A percentile compares a stretch with the other conserved stretches of the same genome.
Evolutionary conservation across 495 filamentous ascomycete genomes (phyloP).

Genomic region (Podospora comata): DNA sequence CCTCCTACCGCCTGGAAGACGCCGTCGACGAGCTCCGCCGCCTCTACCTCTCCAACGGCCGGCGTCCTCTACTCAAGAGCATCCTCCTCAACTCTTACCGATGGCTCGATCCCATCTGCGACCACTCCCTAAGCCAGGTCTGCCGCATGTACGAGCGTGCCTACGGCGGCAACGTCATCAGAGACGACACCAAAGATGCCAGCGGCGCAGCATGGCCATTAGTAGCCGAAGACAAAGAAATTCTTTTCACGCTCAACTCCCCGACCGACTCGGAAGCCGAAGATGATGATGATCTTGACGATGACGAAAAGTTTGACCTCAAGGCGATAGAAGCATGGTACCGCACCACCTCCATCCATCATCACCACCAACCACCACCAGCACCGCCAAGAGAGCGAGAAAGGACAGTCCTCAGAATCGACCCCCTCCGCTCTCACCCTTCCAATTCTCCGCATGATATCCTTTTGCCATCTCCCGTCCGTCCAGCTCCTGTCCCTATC

Average conservation of each 20-base stretch:
- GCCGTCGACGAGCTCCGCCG: slow-evolving; percentile 58
- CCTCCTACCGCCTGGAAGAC: slow-evolving; percentile 54
- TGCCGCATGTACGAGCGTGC: slow-evolving; percentile 56
- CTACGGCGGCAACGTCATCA: slow-evolving; percentile 39
- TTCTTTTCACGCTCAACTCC: slow-evolving; percentile 7
- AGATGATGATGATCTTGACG: slow-evolving; percentile 14
- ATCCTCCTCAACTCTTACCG: slow-evolving; percentile 61
- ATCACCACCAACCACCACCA: not conserved
- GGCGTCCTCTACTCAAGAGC: slow-evolving; percentile 54
- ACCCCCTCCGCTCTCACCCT: slow-evolving; percentile 16
- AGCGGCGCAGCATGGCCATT: not conserved
- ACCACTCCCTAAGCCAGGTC: slow-evolving; percentile 53
- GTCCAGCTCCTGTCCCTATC: not conserved
- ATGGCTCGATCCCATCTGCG: slow-evolving; percentile 52
- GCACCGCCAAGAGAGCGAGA: not conserved
- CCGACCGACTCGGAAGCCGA: slow-evolving; percentile 1
- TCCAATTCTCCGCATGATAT: not conserved
- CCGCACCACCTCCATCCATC: slow-evolving; percentile 24
- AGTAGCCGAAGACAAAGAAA: slow-evolving; percentile 20
- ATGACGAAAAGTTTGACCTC: slow-evolving; percentile 25
- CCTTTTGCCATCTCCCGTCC: not conserved
- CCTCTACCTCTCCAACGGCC: slow-evolving; percentile 58
- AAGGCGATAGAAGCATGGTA: slow-evolving; percentile 37
- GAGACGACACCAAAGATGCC: not conserved
- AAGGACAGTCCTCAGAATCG: not conserved